Evolutionary conservation across 2,329 filamentous ascomycete genomes (phyloP), one percentile per base, ranked within the genome.

Genomic region (Hymenoscyphus occultus): DNA sequence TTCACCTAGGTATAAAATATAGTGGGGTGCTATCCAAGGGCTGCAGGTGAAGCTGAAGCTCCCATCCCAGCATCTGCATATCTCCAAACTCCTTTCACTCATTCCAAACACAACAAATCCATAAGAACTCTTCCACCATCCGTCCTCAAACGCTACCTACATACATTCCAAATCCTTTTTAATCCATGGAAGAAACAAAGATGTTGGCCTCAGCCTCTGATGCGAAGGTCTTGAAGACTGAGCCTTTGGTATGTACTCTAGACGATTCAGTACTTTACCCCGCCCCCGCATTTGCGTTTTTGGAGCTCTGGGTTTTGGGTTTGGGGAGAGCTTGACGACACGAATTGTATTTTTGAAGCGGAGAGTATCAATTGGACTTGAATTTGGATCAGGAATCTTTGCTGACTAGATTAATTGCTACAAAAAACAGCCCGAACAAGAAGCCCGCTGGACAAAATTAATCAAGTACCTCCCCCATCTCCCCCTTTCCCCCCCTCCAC

Each of bases 401-500:
- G 3, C 45, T 51, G 19, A 51, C 45, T 6, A 22, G 22, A 22
- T 22, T n/a, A 6, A n/a, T 16, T 3, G 4, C 13, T 19, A 12
- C 45, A 2, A 19, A 16, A 3, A 51, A 58, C 48, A 74, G 72
- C 66, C 69, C 28, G 65, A 68, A 22, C 61, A 65, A 59, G 83
- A 89, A 64, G 85, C 86, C 22, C 80, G 79, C 71, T 89, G 86
- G 86, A 83, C 83, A 39, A 85, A 82, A 71, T 79, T 88, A 6
- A 79, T 84, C 69, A 83, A 84, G 85, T 87, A 79, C 68, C 76
- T 70, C 67, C 19, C 32, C 32, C 32, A 35, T 1, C 7, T n/a
- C 32, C 32, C 32, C 32, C 32, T 9, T 35, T 2, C 42, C 19
- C 40, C 54, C 32, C 10, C 60, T 48, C 58, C 45, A 19, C 62